phyloP scores from a whole-genome alignment of 2,329 filamentous ascomycete species.

The Fusarium duplospermum region DNA sequence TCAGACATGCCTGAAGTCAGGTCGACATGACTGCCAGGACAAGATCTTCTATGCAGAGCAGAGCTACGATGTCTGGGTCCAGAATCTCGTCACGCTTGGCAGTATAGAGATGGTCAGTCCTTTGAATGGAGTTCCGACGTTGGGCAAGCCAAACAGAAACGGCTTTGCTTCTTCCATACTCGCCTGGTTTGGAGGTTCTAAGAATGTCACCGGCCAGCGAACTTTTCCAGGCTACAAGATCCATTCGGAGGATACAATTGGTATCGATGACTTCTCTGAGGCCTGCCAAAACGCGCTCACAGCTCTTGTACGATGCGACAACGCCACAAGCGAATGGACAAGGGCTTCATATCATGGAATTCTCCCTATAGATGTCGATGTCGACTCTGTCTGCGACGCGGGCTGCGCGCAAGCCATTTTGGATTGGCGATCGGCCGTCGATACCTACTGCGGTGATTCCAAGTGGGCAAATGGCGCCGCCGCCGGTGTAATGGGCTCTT shows the following conservation, averaged over 20 bases:
- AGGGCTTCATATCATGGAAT: neutral
- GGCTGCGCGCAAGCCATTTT: neutral
- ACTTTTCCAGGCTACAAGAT: neutral
- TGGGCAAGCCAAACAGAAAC: neutral
- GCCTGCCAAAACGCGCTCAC: neutral
- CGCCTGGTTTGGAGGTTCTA: no score
- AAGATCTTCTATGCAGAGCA: conserved; percentile 30
- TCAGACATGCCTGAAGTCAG: conserved; percentile 36
- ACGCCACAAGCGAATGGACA: neutral
- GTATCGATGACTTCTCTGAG: neutral
- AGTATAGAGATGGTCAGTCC: conserved; percentile 34
- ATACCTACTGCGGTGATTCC: neutral
- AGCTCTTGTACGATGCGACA: neutral
- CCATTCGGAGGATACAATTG: neutral
- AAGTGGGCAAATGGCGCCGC: neutral
- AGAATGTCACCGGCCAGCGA: neutral
- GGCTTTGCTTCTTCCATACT: no score
- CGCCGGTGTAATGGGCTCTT: neutral
- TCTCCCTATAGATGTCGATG: neutral
- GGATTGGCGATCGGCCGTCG: neutral
- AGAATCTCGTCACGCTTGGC: conserved; percentile 37
- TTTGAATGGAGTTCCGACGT: neutral
- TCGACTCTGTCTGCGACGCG: neutral
- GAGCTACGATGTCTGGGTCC: conserved; percentile 39
- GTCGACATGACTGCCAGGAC: conserved; percentile 37